These are phyloP conservation scores for Jasminum sambac DNA, from an alignment of 257 asterid species.

Conservation along the genomic window DNA sequence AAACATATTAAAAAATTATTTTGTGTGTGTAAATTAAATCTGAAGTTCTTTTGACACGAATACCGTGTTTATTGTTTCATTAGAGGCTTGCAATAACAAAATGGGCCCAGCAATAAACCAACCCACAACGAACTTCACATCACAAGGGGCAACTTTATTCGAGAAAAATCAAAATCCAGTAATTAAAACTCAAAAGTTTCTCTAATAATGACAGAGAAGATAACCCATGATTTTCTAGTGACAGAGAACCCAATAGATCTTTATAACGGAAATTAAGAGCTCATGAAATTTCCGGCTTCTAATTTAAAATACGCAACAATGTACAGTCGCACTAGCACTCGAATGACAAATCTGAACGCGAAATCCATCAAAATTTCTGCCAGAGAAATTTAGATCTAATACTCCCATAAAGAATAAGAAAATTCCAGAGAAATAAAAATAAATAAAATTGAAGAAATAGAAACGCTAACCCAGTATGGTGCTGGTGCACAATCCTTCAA, in stretches of 20 bases:
- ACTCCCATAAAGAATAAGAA: slow-evolving; percentile 1
- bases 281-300: slow-evolving; percentile 1
- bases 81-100: not conserved
- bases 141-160: slow-evolving; percentile 4
- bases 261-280: not conserved
- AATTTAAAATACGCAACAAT: slow-evolving; percentile 22
- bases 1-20: not conserved
- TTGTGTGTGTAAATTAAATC: not conserved
- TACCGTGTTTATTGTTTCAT: not conserved
- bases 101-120: not conserved
- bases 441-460: not conserved
- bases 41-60: not conserved
- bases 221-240: not conserved
- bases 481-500: slow-evolving; percentile 29
- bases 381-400: slow-evolving; percentile 36
- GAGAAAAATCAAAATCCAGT: slow-evolving; percentile 16
- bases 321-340: not conserved
- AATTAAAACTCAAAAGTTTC: slow-evolving; percentile 3
- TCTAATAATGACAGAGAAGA: not conserved
- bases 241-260: slow-evolving; percentile 2
- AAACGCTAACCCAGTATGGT: slow-evolving; percentile 34
- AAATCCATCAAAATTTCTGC: not conserved
- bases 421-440: slow-evolving; percentile 1
- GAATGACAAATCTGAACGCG: slow-evolving; percentile 7
- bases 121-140: not conserved